Conservation (phyloP, 2,329 filamentous ascomycete species). For the Reticulascus tulasneorum region DNA sequence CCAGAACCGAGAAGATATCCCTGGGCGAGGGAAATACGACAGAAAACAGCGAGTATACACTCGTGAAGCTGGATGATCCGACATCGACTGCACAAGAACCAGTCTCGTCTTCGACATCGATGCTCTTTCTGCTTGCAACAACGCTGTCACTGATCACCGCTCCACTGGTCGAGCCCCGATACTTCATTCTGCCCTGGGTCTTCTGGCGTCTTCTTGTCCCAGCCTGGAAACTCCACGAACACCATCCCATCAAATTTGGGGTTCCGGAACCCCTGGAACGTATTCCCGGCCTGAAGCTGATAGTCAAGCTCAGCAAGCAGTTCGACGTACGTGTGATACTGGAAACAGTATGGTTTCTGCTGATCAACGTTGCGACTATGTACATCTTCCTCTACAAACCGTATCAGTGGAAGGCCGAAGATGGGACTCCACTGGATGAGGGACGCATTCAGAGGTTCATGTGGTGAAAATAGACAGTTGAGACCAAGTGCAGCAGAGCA, state of each 20-base stretch:
- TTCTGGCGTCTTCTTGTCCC: constrained; percentile 84
- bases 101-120: constrained; percentile 44
- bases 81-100: constrained; percentile 23
- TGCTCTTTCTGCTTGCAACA: constrained; percentile 64
- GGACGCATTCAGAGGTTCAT: constrained; percentile 72
- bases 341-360: constrained; percentile 67
- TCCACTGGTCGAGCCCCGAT: constrained; percentile 89
- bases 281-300: constrained; percentile 4
- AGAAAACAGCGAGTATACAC: constrained; percentile 7
- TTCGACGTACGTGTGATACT: constrained; percentile 46
- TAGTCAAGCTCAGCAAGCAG: constrained; percentile 11
- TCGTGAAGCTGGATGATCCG: constrained; percentile 18
- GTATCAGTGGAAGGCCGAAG: constrained; percentile 60
- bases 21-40: not conserved
- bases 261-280: not conserved
- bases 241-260: too few species aligned
- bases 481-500: not conserved
- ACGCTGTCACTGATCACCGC: constrained; percentile 78
- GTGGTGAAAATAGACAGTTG: constrained; percentile 52
- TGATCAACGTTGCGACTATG: constrained; percentile 62
- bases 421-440: constrained; percentile 48
- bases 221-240: constrained; percentile 27
- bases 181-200: constrained; percentile 94
- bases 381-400: constrained; percentile 67
- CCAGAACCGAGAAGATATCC: constrained; percentile 7